phyloP scores from a whole-genome alignment of 1,139 yeast species.

The Debaryomyces sp. region DNA sequence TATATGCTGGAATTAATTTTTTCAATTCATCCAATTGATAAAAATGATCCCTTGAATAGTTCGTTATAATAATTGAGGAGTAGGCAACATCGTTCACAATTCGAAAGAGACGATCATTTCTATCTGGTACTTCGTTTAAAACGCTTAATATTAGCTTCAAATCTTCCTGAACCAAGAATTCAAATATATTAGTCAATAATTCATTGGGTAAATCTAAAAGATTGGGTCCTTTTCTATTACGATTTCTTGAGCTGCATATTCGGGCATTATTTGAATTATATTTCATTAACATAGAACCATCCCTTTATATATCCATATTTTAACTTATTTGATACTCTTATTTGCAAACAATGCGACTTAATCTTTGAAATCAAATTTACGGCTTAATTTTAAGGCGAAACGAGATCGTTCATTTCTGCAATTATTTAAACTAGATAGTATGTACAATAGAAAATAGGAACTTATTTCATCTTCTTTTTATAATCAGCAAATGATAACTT shows the following conservation, averaged over 20 bases:
- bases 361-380: neutral
- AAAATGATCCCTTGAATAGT: conserved; percentile 3
- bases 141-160: neutral
- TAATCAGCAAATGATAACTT: conserved; percentile 84
- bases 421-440: neutral
- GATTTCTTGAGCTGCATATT: neutral
- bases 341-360: neutral
- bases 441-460: neutral
- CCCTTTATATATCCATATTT: neutral
- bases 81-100: neutral
- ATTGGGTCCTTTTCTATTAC: neutral
- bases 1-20: conserved; percentile 1
- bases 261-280: neutral
- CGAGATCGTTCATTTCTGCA: neutral
- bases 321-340: neutral
- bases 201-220: conserved; percentile 3
- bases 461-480: conserved; percentile 62
- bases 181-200: neutral
- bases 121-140: neutral
- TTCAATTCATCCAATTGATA: neutral
- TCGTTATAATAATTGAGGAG: conserved; percentile 2
- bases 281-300: neutral
- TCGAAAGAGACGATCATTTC: neutral
- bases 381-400: neutral
- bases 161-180: conserved; percentile 1